Evolutionary conservation across 139 green algal species (phyloP).

Genomic region (Chlorokybus atmophyticus): DNA sequence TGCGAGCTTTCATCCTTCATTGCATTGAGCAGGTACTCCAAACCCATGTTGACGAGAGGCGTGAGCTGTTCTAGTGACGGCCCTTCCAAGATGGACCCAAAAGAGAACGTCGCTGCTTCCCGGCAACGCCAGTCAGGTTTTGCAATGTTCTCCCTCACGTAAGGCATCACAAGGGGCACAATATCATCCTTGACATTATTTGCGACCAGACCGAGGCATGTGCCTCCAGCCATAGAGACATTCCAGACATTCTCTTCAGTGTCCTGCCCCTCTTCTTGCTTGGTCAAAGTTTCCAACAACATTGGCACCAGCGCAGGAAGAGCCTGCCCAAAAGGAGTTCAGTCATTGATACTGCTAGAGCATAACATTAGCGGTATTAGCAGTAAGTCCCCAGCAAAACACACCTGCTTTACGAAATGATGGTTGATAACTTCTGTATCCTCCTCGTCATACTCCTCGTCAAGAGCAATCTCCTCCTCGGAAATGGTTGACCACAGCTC

Average conservation of each 20-base stretch:
- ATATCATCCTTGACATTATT: conserved; percentile 56
- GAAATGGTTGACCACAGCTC: conserved; percentile 87
- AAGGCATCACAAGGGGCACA: conserved; percentile 70
- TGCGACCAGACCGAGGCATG: conserved; percentile 72
- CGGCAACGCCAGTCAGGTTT: conserved; percentile 75
- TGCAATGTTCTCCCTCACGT: conserved; percentile 68
- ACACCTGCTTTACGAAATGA: conserved; percentile 72
- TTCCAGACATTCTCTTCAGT: conserved; percentile 83
- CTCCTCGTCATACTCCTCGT: conserved; percentile 45
- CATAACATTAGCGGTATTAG: no score
- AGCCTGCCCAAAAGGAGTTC: no score
- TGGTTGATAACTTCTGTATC: conserved; percentile 43
- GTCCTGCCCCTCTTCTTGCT: conserved; percentile 87
- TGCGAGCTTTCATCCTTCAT: conserved; percentile 62
- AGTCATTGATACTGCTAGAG: no score
- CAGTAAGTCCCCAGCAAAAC: no score
- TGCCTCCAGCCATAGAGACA: conserved; percentile 73
- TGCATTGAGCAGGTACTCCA: conserved; percentile 37
- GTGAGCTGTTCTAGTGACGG: conserved; percentile 46
- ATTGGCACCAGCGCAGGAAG: conserved; percentile 70
- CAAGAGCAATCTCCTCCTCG: conserved; percentile 58
- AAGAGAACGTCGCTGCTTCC: conserved; percentile 90
- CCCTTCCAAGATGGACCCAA: conserved; percentile 90
- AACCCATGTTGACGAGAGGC: conserved; percentile 48
- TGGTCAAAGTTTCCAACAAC: conserved; percentile 85